Conservation (phyloP, 305 asterid genomes). For the Andrographis paniculata region DNA sequence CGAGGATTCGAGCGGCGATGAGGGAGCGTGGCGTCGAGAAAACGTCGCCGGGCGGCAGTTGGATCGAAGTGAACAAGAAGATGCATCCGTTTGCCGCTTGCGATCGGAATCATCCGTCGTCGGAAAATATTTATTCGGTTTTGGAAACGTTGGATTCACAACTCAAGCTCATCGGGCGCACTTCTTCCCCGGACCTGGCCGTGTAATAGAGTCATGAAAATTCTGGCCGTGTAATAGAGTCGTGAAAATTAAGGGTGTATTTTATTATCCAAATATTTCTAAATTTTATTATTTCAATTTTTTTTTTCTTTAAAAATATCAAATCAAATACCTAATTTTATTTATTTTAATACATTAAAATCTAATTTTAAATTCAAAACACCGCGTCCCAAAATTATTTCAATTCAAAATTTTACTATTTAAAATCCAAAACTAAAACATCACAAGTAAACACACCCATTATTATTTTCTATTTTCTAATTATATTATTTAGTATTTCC, state of each 20-base stretch:
- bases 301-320: too few relatives aligned
- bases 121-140: constrained; percentile 30
- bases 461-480: too few relatives aligned
- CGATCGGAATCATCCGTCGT: constrained; percentile 37
- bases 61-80: constrained; percentile 52
- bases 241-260: constrained; percentile 6
- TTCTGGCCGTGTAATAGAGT: constrained; percentile 11
- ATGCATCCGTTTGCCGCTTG: constrained; percentile 60
- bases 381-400: too few relatives aligned
- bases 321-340: too few relatives aligned
- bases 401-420: too few relatives aligned
- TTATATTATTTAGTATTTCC: too few relatives aligned
- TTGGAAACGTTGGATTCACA: constrained; percentile 38
- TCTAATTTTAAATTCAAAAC: too few relatives aligned
- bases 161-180: constrained; percentile 31
- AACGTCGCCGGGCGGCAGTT: constrained; percentile 50
- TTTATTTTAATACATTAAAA: too few relatives aligned
- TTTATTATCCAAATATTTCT: too few relatives aligned
- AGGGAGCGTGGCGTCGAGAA: constrained; percentile 54
- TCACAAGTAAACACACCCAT: too few relatives aligned
- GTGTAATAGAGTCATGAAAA: constrained; percentile 12
- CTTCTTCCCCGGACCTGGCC: constrained; percentile 15
- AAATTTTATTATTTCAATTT: too few relatives aligned
- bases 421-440: too few relatives aligned
- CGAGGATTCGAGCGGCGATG: constrained; percentile 38